Base-by-base conservation (phyloP, 495 filamentous ascomycete species). In the Penicillium canariense region DNA sequence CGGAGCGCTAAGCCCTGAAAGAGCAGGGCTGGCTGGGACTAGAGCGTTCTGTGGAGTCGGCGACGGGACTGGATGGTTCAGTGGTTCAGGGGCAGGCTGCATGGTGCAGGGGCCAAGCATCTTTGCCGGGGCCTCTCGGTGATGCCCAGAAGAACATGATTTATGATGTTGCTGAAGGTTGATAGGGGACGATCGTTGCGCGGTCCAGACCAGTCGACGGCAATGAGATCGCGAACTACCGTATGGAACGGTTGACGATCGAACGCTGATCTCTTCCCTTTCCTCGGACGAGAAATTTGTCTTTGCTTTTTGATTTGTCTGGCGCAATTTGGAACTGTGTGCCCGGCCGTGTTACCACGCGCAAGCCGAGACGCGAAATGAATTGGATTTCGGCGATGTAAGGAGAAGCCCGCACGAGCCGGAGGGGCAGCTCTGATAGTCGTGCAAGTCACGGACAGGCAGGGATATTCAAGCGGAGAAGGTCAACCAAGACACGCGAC, bases 11-110 rank as follows among this genome's bases (percentile, higher is more conserved):
- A 35, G 25, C 55, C 57, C 47, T 30, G 50, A 53, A 54, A 45
- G 11, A 60, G 42, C 47, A 54, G 48, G 34, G 9, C 48, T 42
- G 40, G 43, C 39, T n/a, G 50, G 60, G 55, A 64, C 63, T 66
- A 66, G 63, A 64, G 56, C 61, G 63, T 58, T 63, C 63, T 56
- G 61, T 66, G 60, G 63, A 56, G 51, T 31, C 51, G 20, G 22
- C 52, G 51, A 34, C 36, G 25, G 42, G 28, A 18, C 36, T 36
- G 11, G 0, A 14, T 38, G 32, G 35, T 50, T 50, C 32, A 36
- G 48, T 35, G 54, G 58, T 42, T 60, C 57, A 52, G 52, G 47
- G 47, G 52, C 30, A 14, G 32, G 11, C 22, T 60, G 52, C 39
- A 48, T 39, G 18, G 48, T 46, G 46, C 51, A 50, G 25, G 46